Evolutionary conservation across 768 basidiomycete species (phyloP).

Genomic region (Boletus huronensis): DNA sequence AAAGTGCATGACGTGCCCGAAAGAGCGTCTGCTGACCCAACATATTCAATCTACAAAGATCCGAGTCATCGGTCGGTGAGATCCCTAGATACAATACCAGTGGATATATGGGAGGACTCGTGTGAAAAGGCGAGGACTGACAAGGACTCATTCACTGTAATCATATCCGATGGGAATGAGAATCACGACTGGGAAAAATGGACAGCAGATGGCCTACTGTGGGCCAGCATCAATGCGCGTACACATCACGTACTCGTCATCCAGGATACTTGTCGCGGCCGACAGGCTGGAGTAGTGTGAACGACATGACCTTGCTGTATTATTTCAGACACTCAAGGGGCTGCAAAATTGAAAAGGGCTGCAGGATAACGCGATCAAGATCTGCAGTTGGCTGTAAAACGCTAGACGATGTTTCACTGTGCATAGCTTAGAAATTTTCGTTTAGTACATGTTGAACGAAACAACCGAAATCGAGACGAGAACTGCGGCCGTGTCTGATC

Average conservation of each 20-base stretch:
- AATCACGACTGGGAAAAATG: neutral
- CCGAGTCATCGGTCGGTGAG: neutral
- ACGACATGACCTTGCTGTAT: too few relatives aligned
- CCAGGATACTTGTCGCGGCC: neutral
- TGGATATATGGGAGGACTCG: too few relatives aligned
- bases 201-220: neutral
- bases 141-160: neutral
- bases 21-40: neutral
- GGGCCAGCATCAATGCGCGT: neutral
- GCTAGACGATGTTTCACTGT: neutral
- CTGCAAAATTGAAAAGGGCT: neutral
- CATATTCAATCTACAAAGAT: neutral
- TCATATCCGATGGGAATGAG: too few relatives aligned
- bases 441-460: neutral
- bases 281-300: neutral
- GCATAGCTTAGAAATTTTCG: neutral
- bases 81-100: neutral
- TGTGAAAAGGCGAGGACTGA: too few relatives aligned
- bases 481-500: neutral
- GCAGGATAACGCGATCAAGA: neutral
- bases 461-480: neutral
- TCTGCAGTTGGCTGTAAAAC: neutral
- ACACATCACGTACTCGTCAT: too few relatives aligned
- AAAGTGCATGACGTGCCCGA: neutral
- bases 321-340: neutral